Percentiles rank a stretch among this genome's conserved stretches.
phyloP scores from a whole-genome alignment of 1,284 basidiomycete genomes.

The Apiotrichum domesticum region DNA sequence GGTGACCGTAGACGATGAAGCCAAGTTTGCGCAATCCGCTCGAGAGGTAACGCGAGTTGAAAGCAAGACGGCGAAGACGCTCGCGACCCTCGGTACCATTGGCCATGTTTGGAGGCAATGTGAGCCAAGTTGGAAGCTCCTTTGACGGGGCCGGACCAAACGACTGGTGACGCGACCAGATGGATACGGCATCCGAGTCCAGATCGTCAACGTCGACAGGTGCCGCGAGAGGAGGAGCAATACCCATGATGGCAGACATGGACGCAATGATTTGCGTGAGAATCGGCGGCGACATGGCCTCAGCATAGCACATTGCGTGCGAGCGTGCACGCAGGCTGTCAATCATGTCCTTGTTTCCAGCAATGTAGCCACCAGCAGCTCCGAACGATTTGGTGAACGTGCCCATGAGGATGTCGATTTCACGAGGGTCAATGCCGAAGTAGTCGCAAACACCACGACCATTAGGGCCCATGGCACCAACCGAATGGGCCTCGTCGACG shows the following conservation, averaged over 20 bases:
- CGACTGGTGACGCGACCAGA: slow-evolving; percentile 28
- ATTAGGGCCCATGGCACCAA: slow-evolving; percentile 88
- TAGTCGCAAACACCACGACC: slow-evolving; percentile 95
- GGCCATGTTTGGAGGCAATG: slow-evolving; percentile 60
- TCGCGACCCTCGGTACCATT: slow-evolving; percentile 77
- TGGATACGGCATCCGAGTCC: slow-evolving; percentile 48
- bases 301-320: slow-evolving; percentile 81
- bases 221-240: slow-evolving; percentile 53
- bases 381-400: slow-evolving; percentile 99
- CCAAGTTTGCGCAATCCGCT: slow-evolving; percentile 83
- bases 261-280: slow-evolving; percentile 85
- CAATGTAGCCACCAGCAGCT: slow-evolving; percentile 92
- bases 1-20: slow-evolving; percentile 92
- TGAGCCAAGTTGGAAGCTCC: slow-evolving; percentile 63
- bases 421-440: slow-evolving; percentile 75
- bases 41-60: slow-evolving; percentile 91
- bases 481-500: slow-evolving; percentile 95
- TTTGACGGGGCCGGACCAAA: slow-evolving; percentile 60
- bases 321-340: slow-evolving; percentile 75
- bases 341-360: slow-evolving; percentile 73
- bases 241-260: slow-evolving; percentile 95
- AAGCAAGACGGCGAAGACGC: slow-evolving; percentile 80
- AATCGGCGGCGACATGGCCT: slow-evolving; percentile 85
- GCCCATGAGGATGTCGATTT: slow-evolving; percentile 93
- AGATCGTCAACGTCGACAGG: slow-evolving; percentile 22